Conservation (phyloP, 192 early-diverging fungal genomes). For the Entomortierella beljakovae region DNA sequence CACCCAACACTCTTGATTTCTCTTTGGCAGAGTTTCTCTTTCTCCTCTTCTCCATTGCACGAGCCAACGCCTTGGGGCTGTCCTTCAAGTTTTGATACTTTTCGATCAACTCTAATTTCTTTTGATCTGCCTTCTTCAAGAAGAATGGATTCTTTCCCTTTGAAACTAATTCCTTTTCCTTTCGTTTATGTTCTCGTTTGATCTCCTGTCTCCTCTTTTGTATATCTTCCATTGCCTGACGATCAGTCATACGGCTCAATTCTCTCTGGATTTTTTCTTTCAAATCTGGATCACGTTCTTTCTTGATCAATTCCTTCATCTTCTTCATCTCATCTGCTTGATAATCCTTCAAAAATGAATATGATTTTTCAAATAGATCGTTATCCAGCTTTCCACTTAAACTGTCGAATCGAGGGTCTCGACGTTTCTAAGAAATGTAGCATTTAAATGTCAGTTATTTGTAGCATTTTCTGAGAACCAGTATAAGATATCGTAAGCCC, state of each 20-base stretch:
- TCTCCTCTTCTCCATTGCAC: conserved; percentile 90
- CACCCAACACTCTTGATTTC: conserved; percentile 71
- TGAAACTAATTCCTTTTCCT: conserved; percentile 81
- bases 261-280: conserved; percentile 69
- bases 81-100: conserved; percentile 79
- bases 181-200: conserved; percentile 82
- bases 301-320: conserved; percentile 72
- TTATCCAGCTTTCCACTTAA: conserved; percentile 91
- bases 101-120: conserved; percentile 88
- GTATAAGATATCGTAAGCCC: too few species aligned
- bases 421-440: conserved; percentile 64
- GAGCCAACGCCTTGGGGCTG: conserved; percentile 81
- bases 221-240: conserved; percentile 59
- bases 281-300: conserved; percentile 72
- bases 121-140: conserved; percentile 87
- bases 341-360: conserved; percentile 89
- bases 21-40: conserved; percentile 95
- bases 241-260: conserved; percentile 74
- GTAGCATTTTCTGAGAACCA: too few species aligned
- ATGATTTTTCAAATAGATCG: conserved; percentile 92
- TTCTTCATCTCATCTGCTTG: conserved; percentile 78
- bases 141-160: conserved; percentile 96
- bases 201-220: conserved; percentile 69
- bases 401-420: conserved; percentile 95
- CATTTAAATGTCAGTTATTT: not conserved